These are phyloP conservation scores for Colletotrichum lentis DNA, from an alignment of 2,329 filamentous ascomycete species.

Conservation along the genomic window DNA sequence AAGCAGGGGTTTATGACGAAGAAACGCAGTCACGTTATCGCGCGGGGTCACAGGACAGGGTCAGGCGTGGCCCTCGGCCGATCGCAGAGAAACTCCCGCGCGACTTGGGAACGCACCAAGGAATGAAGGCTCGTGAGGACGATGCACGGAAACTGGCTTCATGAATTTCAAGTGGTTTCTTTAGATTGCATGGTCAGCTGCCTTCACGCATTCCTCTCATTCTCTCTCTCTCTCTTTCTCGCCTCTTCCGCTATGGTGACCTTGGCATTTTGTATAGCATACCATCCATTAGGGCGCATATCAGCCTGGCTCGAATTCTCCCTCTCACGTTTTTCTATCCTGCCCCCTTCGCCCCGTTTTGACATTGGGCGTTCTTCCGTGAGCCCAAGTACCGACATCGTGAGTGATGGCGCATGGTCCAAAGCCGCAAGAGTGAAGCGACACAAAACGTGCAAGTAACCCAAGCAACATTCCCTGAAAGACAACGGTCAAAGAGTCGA, in stretches of 20 bases:
- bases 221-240: not conserved
- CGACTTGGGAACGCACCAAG: slow-evolving; percentile 31
- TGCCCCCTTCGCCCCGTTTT: not conserved
- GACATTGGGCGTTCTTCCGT: not conserved
- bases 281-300: not conserved
- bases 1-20: slow-evolving; percentile 31
- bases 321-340: not conserved
- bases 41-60: slow-evolving; percentile 33
- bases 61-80: slow-evolving; percentile 23
- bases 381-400: not conserved
- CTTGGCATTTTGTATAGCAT: slow-evolving; percentile 11
- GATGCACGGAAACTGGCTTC: slow-evolving; percentile 28
- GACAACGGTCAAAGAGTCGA: slow-evolving; percentile 30
- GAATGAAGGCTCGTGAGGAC: slow-evolving; percentile 31
- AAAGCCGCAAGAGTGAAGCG: not conserved
- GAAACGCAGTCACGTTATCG: slow-evolving; percentile 37
- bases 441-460: slow-evolving; percentile 12
- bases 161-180: slow-evolving; percentile 30
- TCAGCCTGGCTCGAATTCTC: not conserved
- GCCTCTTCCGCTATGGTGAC: slow-evolving; percentile 5
- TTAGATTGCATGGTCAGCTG: slow-evolving; percentile 29
- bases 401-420: not conserved
- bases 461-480: not conserved
- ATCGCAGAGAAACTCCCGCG: slow-evolving; percentile 20
- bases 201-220: slow-evolving; percentile 2